Percentiles rank a stretch among this genome's conserved stretches.
phyloP scores from a whole-genome alignment of 176 grass and related monocot species.

The Avena atlantica region DNA sequence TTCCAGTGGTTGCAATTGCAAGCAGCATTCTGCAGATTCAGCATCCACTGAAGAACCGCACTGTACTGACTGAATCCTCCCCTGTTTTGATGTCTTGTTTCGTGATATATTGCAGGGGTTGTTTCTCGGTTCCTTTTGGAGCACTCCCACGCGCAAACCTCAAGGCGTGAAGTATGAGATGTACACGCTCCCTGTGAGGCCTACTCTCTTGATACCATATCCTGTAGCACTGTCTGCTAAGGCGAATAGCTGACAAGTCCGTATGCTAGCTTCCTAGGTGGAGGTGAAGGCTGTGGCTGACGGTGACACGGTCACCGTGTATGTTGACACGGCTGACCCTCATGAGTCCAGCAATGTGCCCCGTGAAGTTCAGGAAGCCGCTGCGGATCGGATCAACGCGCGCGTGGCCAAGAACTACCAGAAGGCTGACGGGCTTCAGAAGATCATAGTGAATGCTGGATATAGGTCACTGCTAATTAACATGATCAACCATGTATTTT shows the following conservation, averaged over 20 bases:
- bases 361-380: constrained; percentile 41
- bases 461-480: constrained; percentile 58
- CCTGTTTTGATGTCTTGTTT: not conserved
- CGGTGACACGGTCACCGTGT: constrained; percentile 82
- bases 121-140: constrained; percentile 30
- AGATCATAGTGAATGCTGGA: constrained; percentile 67
- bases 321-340: constrained; percentile 49
- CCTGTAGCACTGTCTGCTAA: not conserved
- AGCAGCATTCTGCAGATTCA: not conserved
- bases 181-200: constrained; percentile 84
- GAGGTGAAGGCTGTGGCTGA: constrained; percentile 66
- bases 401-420: constrained; percentile 46
- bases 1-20: not conserved
- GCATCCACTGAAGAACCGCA: not conserved
- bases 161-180: constrained; percentile 71
- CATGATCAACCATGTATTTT: not conserved
- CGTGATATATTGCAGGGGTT: not conserved
- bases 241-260: not conserved
- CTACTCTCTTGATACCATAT: not conserved
- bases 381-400: constrained; percentile 35
- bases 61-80: not conserved
- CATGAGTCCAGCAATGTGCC: constrained; percentile 56
- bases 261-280: constrained; percentile 52
- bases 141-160: constrained; percentile 17
- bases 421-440: constrained; percentile 62